These are phyloP conservation scores for Adiantum capillusveneris DNA, from an alignment of 75 land plant species.

Conservation along the genomic window DNA sequence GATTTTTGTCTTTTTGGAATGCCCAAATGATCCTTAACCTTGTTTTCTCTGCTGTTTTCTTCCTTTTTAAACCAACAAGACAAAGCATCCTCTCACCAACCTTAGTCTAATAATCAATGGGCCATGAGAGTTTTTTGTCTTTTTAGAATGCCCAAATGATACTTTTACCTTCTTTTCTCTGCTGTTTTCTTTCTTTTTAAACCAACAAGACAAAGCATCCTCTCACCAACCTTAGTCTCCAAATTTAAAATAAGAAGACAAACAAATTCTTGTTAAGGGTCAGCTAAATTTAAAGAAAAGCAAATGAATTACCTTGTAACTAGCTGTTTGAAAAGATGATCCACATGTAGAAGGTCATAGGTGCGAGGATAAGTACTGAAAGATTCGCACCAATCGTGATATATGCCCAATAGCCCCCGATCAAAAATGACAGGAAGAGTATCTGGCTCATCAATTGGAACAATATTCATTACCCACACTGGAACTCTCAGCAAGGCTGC, in stretches of 20 bases:
- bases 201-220: too few relatives aligned
- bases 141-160: too few relatives aligned
- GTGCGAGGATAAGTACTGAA: constrained; percentile 80
- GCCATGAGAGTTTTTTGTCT: too few relatives aligned
- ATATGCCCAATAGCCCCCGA: constrained; percentile 68
- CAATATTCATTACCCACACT: constrained; percentile 91
- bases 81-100: too few relatives aligned
- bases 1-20: too few relatives aligned
- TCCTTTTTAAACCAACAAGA: neutral
- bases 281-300: neutral
- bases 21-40: too few relatives aligned
- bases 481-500: constrained; percentile 50
- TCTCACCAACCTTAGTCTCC: too few relatives aligned
- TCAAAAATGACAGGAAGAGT: constrained; percentile 74
- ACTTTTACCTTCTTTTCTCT: neutral
- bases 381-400: constrained; percentile 91
- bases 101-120: too few relatives aligned
- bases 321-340: constrained; percentile 69
- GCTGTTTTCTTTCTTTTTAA: neutral
- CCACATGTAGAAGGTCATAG: constrained; percentile 80
- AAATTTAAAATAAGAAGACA: neutral
- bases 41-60: neutral
- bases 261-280: neutral
- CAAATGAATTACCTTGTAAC: constrained; percentile 39
- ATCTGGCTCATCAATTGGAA: constrained; percentile 75